Evolutionary conservation across 2,329 filamentous ascomycete genomes (phyloP), one percentile per base, ranked within the genome.

Genomic region (Aureobasidium uvarum): DNA sequence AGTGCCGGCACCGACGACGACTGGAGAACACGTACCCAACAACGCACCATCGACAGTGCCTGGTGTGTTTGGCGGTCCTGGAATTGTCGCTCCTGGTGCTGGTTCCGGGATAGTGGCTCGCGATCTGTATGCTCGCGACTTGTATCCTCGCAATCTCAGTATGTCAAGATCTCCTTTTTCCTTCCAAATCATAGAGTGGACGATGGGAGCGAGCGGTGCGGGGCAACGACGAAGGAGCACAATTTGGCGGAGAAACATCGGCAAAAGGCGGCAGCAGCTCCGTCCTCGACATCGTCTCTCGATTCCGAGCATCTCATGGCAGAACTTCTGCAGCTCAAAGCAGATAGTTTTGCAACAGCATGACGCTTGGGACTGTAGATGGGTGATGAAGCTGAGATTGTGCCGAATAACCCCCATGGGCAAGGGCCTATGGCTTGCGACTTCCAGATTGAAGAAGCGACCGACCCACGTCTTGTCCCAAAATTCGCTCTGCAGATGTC

Each of bases 161-260:
- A 60, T 11, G 56, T 60, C 31, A 28, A 41, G 7, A 28, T 16
- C 43, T n/a, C 16, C 23, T 31, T 48, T 16, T 18, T 62, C 72
- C n/a, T n/a, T n/a, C n/a, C n/a, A n/a, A n/a, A n/a, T n/a, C n/a
- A n/a, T 80, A 45, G 2, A 31, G 20, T 7, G 46, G 20, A 31
- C 23, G 7, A 7, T 28, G 10, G 25, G 39, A 58, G 38, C 38
- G 38, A 58, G 33, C 13, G 52, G 31, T 36, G 55, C n/a, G 28
- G 56, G 13, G 38, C 48, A 33, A 16, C n/a, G 52, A 41, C 6
- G 13, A 11, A 38, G 51, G 7, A 5, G 20, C 33, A 36, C 33
- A 39, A 58, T 31, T 14, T 33, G 11, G 25, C 55, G 55, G 55
- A 8, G 16, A 58, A 58, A 58, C 55, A 58, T 43, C 55, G 55